Conservation (phyloP, 306 rosid genomes). For the Pyrus communis region DNA sequence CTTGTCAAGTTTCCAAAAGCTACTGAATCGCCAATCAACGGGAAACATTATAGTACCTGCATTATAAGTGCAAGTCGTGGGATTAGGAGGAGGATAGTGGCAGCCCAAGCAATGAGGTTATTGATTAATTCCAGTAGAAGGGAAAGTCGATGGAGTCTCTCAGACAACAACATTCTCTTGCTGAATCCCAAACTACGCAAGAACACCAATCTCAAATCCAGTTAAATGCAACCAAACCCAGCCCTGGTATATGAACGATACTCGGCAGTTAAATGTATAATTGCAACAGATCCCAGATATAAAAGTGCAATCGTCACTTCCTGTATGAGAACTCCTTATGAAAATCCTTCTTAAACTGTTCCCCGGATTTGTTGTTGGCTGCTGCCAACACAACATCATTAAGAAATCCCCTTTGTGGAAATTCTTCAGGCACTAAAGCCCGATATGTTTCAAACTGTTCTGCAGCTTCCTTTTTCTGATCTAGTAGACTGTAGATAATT, state of each 20-base stretch:
- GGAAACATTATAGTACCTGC: too few relatives aligned
- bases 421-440: conserved; percentile 72
- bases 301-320: conserved; percentile 10
- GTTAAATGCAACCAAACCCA: background rate
- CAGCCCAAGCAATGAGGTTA: background rate
- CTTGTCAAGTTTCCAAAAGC: background rate
- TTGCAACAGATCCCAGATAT: too few relatives aligned
- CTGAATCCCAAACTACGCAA: background rate
- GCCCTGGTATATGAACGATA: background rate
- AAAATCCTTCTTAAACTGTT: conserved; percentile 56
- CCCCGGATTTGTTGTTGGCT: conserved; percentile 48
- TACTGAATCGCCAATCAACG: too few relatives aligned
- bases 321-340: conserved; percentile 36
- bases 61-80: too few relatives aligned
- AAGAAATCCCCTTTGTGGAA: conserved; percentile 77
- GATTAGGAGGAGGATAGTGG: background rate
- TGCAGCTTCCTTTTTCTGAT: conserved; percentile 70
- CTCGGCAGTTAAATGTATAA: too few relatives aligned
- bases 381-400: conserved; percentile 76
- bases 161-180: background rate
- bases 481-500: conserved; percentile 71
- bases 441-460: conserved; percentile 67
- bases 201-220: background rate
- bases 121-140: background rate
- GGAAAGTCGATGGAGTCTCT: background rate